phyloP scores from a whole-genome alignment of 106 monocot genomes.

The Posidonia australis region DNA sequence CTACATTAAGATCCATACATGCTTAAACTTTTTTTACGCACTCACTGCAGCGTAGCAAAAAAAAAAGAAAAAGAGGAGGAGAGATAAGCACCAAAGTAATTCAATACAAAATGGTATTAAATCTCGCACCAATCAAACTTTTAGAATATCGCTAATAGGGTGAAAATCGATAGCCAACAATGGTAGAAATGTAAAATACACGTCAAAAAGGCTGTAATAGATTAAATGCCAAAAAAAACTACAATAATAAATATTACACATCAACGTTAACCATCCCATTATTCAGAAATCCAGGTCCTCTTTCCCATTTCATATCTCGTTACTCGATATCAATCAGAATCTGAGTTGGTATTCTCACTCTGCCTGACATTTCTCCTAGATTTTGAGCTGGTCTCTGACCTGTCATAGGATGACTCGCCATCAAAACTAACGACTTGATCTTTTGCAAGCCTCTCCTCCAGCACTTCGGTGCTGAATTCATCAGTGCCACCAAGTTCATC shows the following conservation, averaged over 20 bases:
- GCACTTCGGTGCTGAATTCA: constrained; percentile 76
- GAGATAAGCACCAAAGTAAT: no score
- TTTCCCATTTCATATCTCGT: background rate
- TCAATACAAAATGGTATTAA: no score
- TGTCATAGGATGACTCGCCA: constrained; percentile 51
- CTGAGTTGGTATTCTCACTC: constrained; percentile 45
- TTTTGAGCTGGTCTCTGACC: constrained; percentile 18
- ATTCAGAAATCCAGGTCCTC: background rate
- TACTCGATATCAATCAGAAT: constrained; percentile 50
- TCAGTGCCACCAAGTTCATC: constrained; percentile 87
- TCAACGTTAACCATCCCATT: background rate
- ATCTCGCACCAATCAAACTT: no score
- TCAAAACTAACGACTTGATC: constrained; percentile 51
- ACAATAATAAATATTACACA: background rate
- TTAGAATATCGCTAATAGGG: no score
- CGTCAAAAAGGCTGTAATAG: no score
- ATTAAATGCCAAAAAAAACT: no score
- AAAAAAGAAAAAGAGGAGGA: no score
- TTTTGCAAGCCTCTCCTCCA: constrained; percentile 88
- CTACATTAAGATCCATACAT: no score
- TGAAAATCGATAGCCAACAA: no score
- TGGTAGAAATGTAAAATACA: no score
- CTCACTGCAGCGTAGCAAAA: no score
- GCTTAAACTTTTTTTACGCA: no score
- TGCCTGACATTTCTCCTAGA: constrained; percentile 58